Evolutionary conservation across 2,329 filamentous ascomycete species (phyloP).

Genomic region (Aspergillus pseudotamarii): DNA sequence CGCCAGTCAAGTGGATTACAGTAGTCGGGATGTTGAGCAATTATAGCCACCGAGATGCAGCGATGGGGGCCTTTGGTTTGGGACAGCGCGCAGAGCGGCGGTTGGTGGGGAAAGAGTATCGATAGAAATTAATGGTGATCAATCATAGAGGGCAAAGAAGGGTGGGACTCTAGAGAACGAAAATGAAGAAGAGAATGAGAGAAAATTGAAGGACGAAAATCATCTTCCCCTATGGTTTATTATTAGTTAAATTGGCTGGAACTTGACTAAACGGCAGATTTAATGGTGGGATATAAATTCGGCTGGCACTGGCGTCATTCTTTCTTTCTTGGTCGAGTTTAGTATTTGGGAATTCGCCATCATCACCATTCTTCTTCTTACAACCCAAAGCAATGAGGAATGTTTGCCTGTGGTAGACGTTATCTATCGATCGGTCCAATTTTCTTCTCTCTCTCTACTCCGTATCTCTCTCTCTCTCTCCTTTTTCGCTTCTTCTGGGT

Average conservation of each 20-base stretch:
- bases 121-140: background rate
- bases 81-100: background rate
- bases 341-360: background rate
- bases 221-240: background rate
- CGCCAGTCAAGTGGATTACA: constrained; percentile 16
- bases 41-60: background rate
- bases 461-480: background rate
- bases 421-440: background rate
- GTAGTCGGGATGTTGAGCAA: constrained; percentile 1
- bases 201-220: background rate
- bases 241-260: background rate
- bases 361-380: background rate
- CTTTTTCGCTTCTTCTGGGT: no score
- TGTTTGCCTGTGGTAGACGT: background rate
- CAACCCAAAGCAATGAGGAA: background rate
- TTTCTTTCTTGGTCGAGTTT: background rate
- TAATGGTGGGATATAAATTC: background rate
- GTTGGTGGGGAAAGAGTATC: background rate
- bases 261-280: background rate
- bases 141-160: background rate
- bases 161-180: background rate
- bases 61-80: background rate
- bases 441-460: background rate
- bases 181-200: background rate
- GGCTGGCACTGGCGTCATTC: background rate